phyloP scores from a whole-genome alignment of 1,284 basidiomycete genomes.

The Irpex sp. region DNA sequence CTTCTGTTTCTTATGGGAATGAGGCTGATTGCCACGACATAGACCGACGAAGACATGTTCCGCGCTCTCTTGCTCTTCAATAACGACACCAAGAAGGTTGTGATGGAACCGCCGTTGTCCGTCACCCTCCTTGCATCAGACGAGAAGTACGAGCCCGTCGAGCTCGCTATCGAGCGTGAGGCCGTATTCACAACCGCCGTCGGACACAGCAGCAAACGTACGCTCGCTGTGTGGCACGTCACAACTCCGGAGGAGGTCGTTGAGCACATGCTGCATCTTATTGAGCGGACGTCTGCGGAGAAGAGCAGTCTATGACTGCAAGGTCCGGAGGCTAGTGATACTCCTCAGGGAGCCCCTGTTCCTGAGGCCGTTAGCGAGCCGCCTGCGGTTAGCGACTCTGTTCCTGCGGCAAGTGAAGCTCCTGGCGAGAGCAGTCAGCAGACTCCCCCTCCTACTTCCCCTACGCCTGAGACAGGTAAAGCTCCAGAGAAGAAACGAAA shows the following conservation, averaged over 20 bases:
- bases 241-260: slow-evolving; percentile 74
- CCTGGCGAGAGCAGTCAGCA: too few relatives aligned
- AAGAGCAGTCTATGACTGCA: slow-evolving; percentile 17
- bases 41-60: slow-evolving; percentile 98
- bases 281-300: slow-evolving; percentile 17
- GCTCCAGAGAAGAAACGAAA: neutral
- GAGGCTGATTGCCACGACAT: neutral
- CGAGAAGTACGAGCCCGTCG: slow-evolving; percentile 43
- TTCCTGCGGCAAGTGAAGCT: too few relatives aligned
- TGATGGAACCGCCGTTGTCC: slow-evolving; percentile 69
- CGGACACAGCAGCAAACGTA: slow-evolving; percentile 81
- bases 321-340: neutral
- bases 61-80: slow-evolving; percentile 71
- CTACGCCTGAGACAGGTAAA: neutral
- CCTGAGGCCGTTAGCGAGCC: too few relatives aligned
- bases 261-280: slow-evolving; percentile 58
- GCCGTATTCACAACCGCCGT: slow-evolving; percentile 87
- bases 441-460: too few relatives aligned
- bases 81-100: slow-evolving; percentile 34
- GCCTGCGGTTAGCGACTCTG: too few relatives aligned
- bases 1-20: neutral
- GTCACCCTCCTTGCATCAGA: slow-evolving; percentile 49
- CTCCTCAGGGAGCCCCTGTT: too few relatives aligned
- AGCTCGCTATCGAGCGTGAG: slow-evolving; percentile 59
- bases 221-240: slow-evolving; percentile 86